Base-by-base conservation (phyloP, 2,329 filamentous ascomycete species). In the Colletotrichum ledebouriae region DNA sequence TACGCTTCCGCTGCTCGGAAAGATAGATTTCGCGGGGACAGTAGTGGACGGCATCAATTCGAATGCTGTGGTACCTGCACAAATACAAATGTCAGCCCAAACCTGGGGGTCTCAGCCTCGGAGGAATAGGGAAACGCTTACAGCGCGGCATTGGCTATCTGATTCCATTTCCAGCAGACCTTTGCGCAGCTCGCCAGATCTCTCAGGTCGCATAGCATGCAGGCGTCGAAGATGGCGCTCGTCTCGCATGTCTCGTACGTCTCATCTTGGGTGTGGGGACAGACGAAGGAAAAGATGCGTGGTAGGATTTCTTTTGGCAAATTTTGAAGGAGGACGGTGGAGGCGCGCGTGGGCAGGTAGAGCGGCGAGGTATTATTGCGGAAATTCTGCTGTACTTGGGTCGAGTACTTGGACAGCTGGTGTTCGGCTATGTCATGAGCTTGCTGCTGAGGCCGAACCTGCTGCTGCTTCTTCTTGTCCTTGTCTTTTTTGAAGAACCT, bases 1-100 rank as follows among this genome's bases (percentile, higher is more conserved):
- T 87, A 70, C 90, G 90, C 77, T 92, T 94, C 71, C 94, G 91
- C 78, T 88, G 90, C 73, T 95, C 93, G 60, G 92, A 88, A 41
- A 97, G 87, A 73, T 92, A 84, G 67, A 92, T 90, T 79, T 98
- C 95, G 74, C 92, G 91, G 71, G 92, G 89, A 83, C 95, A 98
- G 81, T 97, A 98, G 80, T 98, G 95, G 37, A 98, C 94, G 17
- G 92, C 88, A 77, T 98, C 95, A 77, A 98, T 96, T 68, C 94
- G 92, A 72, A 98, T 90, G 82, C 94, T 94, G 75, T 91, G 90
- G 78, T 97, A 97, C 72, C 93, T 97, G 74, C 41, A 73, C 62
- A 71, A 70, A 42, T 53, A 67, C 25, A 44, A 39, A 4, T 52
- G 68, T 72, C 20, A 71, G 67, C 47, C 29, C n/a, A 47, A 50